Base-by-base conservation (phyloP, 163 green algal genomes). In the Chloroidium sp. region DNA sequence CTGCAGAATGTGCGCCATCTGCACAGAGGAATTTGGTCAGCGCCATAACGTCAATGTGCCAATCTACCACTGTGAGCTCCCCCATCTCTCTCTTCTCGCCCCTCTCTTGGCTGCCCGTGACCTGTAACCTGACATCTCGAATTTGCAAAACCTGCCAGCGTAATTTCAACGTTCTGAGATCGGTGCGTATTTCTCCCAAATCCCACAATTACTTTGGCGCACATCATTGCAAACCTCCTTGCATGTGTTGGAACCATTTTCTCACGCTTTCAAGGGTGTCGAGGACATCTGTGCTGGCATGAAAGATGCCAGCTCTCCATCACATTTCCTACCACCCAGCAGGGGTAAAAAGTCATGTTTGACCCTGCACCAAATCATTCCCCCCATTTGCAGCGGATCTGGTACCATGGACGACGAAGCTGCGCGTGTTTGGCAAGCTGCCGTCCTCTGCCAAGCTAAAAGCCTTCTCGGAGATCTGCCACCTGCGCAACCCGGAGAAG, bases 381-480 rank as follows among this genome's bases (percentile, higher is more conserved):
- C 4, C 4, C 4, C 6, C 75, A 64, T 10, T 1, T 83, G 79
- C 74, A 83, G 79, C 79, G 36, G 79, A 83, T 59, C 62, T 83
- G 74, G 74, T 83, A 6, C 79, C 79, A 4, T 62, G 62, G 59
- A 79, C 79, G 74, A 74, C 78, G 57, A 83, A 83, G 79, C 2
- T 79, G 74, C 69, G 74, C 62, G 76, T 83, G 59, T 83, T 83
- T 62, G 76, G 78, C 57, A 61, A 76, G 72, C 76, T 83, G 79
- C 79, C 79, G 57, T 61, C 62, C 12, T 62, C 75, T 8, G 76
- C 62, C 57, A 79, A 83, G 79, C 62, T 79, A 58, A 76, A 79
- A 3, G 76, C 79, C 74, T 76, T 83, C 36, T 60, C 61, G 2
- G 79, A 64, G 1, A 62, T 79, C 57, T 59, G 81, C 72, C 62